Conservation (phyloP, 768 basidiomycete species). For the Psilocybe cubensis region DNA sequence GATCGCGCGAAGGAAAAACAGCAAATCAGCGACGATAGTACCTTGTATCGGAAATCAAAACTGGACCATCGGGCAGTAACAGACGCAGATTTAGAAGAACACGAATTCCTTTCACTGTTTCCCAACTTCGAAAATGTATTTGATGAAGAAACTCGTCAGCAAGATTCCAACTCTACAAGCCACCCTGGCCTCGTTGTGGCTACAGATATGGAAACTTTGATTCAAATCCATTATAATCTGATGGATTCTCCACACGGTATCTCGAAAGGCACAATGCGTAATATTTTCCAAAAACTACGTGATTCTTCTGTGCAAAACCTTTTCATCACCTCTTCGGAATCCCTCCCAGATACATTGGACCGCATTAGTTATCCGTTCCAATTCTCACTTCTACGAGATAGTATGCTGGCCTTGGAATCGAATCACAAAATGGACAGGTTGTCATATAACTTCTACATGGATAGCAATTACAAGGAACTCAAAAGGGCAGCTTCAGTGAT, state of each 20-base stretch:
- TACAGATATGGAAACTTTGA: slow-evolving; percentile 41
- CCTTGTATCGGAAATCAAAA: slow-evolving; percentile 74
- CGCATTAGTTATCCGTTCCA: slow-evolving; percentile 52
- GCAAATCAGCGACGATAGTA: slow-evolving; percentile 62
- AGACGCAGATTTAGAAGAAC: slow-evolving; percentile 80
- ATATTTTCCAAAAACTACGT: slow-evolving; percentile 37
- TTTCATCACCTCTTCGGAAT: slow-evolving; percentile 29
- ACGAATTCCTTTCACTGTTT: slow-evolving; percentile 84
- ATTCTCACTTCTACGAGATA: slow-evolving; percentile 49
- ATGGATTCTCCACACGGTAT: not conserved
- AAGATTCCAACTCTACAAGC: slow-evolving; percentile 12
- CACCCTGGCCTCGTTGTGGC: slow-evolving; percentile 32
- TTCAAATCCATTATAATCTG: slow-evolving; percentile 52
- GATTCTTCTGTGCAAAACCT: slow-evolving; percentile 34
- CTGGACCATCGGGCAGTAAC: slow-evolving; percentile 54
- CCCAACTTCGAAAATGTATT: slow-evolving; percentile 77
- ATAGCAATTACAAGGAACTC: slow-evolving; percentile 74
- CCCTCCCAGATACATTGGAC: slow-evolving; percentile 52
- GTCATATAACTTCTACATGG: slow-evolving; percentile 78
- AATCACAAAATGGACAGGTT: slow-evolving; percentile 9
- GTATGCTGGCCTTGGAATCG: slow-evolving; percentile 15
- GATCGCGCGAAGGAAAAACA: slow-evolving; percentile 75
- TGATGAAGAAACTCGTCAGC: slow-evolving; percentile 22
- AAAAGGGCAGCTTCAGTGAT: slow-evolving; percentile 62
- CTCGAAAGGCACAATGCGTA: not conserved